phyloP scores from a whole-genome alignment of 2,329 filamentous ascomycete genomes.

The Graphilbum sp. region DNA sequence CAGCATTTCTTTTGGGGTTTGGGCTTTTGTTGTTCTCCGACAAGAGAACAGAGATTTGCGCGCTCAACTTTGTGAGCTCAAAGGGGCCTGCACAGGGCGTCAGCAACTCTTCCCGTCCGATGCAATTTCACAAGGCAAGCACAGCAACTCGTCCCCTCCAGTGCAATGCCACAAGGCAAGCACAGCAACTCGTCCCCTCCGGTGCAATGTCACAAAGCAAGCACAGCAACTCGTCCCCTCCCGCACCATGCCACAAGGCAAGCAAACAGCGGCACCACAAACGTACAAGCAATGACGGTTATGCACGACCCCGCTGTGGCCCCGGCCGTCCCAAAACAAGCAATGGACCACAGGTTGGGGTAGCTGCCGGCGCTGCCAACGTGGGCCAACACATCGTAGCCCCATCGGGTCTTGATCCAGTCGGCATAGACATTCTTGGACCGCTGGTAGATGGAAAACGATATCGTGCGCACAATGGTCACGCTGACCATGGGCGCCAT shows the following conservation, averaged over 20 bases:
- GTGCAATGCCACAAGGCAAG: too few species aligned
- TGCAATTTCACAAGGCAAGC: too few species aligned
- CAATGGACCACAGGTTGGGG: slow-evolving; percentile 56
- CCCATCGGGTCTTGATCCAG: slow-evolving; percentile 51
- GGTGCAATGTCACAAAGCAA: too few species aligned
- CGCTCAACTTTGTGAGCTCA: slow-evolving; percentile 77
- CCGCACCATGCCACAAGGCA: too few species aligned
- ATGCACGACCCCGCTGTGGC: slow-evolving; percentile 67
- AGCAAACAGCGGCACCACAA: too few species aligned
- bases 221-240: too few species aligned
- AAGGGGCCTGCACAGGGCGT: slow-evolving; percentile 44
- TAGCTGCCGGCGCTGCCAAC: slow-evolving; percentile 55
- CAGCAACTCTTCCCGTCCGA: not conserved
- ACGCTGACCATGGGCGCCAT: slow-evolving; percentile 54
- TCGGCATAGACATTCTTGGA: slow-evolving; percentile 58
- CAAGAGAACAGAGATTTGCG: slow-evolving; percentile 68
- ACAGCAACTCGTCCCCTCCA: too few species aligned
- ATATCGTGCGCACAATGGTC: slow-evolving; percentile 22
- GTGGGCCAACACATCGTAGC: slow-evolving; percentile 54
- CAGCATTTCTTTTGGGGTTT: slow-evolving; percentile 34
- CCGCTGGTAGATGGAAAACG: slow-evolving; percentile 46
- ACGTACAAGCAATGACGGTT: slow-evolving; percentile 59
- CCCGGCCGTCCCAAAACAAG: slow-evolving; percentile 63
- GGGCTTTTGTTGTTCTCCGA: slow-evolving; percentile 35
- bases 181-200: too few species aligned